Evolutionary conservation across 2,329 filamentous ascomycete genomes (phyloP).

Genomic region (Eutypella sp.): DNA sequence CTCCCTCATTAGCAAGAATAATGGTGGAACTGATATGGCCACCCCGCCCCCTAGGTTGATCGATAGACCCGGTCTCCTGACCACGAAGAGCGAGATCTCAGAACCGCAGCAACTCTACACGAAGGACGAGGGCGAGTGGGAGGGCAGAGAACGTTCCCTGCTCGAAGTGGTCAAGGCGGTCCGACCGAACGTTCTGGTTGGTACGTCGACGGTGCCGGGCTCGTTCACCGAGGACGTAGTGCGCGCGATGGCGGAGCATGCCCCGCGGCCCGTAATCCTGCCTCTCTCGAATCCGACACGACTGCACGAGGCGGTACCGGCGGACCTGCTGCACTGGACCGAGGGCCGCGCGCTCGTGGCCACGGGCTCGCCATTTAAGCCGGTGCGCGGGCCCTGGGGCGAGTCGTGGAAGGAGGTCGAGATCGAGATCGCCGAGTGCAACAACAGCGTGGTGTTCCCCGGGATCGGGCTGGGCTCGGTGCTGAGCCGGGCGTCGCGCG

Average conservation of each 20-base stretch:
- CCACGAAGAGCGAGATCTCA: constrained; percentile 58
- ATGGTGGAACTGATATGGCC: constrained; percentile 3
- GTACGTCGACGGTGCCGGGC: constrained; percentile 73
- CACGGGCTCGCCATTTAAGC: constrained; percentile 76
- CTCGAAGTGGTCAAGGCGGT: constrained; percentile 63
- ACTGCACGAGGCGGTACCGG: constrained; percentile 75
- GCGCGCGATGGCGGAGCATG: constrained; percentile 68
- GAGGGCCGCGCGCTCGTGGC: constrained; percentile 72
- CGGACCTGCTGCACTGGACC: constrained; percentile 75
- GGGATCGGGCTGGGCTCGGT: constrained; percentile 79
- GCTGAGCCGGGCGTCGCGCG: constrained; percentile 58
- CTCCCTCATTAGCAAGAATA: too few relatives aligned
- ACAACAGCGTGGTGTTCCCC: constrained; percentile 82
- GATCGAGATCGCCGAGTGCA: constrained; percentile 67
- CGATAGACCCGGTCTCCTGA: constrained; percentile 74
- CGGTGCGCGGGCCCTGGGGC: constrained; percentile 59
- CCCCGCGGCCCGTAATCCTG: constrained; percentile 69
- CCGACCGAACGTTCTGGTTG: constrained; percentile 76
- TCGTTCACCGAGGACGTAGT: constrained; percentile 73
- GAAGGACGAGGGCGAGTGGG: constrained; percentile 60
- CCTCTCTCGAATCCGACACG: constrained; percentile 82
- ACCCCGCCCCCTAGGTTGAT: constrained; percentile 55
- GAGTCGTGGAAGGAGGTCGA: constrained; percentile 38
- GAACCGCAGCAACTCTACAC: constrained; percentile 64
- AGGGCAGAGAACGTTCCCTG: constrained; percentile 52